Evolutionary conservation across 805 yeast species (phyloP).

Genomic region (Middelhovenomyces tepae): DNA sequence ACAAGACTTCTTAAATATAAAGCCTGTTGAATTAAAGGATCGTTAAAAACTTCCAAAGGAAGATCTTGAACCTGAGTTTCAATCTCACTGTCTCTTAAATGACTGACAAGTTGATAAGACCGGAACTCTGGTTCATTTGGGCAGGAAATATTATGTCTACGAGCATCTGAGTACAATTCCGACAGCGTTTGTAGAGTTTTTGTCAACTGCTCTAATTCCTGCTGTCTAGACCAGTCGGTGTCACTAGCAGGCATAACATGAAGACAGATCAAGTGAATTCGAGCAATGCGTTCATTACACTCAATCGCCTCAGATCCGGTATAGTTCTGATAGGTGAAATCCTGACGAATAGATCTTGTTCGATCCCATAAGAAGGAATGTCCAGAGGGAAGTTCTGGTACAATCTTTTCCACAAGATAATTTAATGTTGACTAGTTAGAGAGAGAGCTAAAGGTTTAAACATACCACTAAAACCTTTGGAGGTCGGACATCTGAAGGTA

Average conservation of each 20-base stretch:
- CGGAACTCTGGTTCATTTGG: conserved; percentile 90
- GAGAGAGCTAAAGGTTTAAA: no score
- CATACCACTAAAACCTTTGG: conserved; percentile 63
- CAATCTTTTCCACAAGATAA: conserved; percentile 55
- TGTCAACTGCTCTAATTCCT: conserved; percentile 88
- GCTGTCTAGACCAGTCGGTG: conserved; percentile 81
- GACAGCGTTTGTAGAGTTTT: conserved; percentile 82
- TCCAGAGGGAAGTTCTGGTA: conserved; percentile 66
- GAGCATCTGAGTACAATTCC: conserved; percentile 71
- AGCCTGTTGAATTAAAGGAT: conserved; percentile 59
- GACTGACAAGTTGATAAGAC: conserved; percentile 74
- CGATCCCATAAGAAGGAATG: conserved; percentile 96
- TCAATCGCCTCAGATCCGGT: conserved; percentile 89
- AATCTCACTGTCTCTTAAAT: conserved; percentile 74
- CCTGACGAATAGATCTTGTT: conserved; percentile 93
- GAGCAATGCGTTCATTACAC: conserved; percentile 83
- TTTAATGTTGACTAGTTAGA: conserved; percentile 64
- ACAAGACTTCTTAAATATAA: conserved; percentile 57
- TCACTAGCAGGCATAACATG: conserved; percentile 76
- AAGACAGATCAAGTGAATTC: conserved; percentile 73
- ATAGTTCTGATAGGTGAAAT: conserved; percentile 90
- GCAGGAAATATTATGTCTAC: conserved; percentile 35
- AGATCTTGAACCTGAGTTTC: conserved; percentile 66
- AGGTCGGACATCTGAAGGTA: conserved; percentile 96
- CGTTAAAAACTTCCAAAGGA: conserved; percentile 47